Evolutionary conservation across 2,329 filamentous ascomycete species (phyloP).

Genomic region (Ascosphaera aggregata): DNA sequence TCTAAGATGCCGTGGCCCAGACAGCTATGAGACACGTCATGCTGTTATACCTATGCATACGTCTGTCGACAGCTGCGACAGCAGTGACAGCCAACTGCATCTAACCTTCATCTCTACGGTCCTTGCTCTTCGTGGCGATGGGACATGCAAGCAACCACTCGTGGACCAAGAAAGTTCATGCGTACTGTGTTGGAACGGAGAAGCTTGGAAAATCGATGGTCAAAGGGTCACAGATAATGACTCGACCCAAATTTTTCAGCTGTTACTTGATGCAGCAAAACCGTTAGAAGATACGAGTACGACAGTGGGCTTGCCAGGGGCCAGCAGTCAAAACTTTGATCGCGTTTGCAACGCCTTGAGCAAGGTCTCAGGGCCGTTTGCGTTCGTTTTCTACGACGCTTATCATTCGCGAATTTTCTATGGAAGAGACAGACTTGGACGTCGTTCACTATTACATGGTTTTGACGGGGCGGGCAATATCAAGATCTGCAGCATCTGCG

Average conservation of each 20-base stretch:
- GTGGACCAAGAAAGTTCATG: slow-evolving; percentile 32
- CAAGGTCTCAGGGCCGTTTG: slow-evolving; percentile 58
- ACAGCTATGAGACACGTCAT: slow-evolving; percentile 16
- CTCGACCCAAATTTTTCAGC: slow-evolving; percentile 41
- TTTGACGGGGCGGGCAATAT: slow-evolving; percentile 28
- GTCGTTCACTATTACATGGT: slow-evolving; percentile 49
- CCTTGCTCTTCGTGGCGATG: slow-evolving; percentile 61
- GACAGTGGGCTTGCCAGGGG: background rate
- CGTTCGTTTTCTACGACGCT: slow-evolving; percentile 63
- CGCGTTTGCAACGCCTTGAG: slow-evolving; percentile 25
- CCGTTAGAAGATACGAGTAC: background rate
- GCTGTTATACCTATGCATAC: slow-evolving; percentile 6
- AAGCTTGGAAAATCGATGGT: slow-evolving; percentile 58
- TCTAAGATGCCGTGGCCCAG: slow-evolving; percentile 21
- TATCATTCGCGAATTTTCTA: slow-evolving; percentile 43
- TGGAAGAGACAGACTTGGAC: slow-evolving; percentile 66
- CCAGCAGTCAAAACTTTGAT: background rate
- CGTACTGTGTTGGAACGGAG: slow-evolving; percentile 88
- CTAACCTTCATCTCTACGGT: slow-evolving; percentile 56
- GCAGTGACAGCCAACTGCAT: slow-evolving; percentile 3
- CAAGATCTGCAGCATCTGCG: slow-evolving; percentile 47
- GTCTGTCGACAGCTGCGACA: background rate
- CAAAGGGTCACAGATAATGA: slow-evolving; percentile 48
- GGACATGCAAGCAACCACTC: slow-evolving; percentile 51
- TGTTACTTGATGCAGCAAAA: slow-evolving; percentile 26